A percentile compares a stretch with the other conserved stretches of the same genome.
Evolutionary conservation across 2,329 filamentous ascomycete species (phyloP).

Genomic region (Calycina herbarum): DNA sequence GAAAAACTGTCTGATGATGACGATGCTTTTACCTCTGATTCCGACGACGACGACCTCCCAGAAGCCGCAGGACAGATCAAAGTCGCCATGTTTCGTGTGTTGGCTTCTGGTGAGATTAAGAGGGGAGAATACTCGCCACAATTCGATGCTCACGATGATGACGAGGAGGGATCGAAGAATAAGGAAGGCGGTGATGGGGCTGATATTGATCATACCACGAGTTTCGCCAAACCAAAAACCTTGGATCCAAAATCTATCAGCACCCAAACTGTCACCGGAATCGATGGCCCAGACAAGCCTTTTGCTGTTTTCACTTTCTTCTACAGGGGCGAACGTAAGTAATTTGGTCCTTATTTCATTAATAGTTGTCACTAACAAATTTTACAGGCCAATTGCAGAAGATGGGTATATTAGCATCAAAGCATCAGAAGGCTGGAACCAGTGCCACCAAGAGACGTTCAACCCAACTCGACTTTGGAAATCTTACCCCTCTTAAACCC

Average conservation of each 20-base stretch:
- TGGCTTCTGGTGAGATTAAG: slow-evolving; percentile 96
- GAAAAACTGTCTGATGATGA: slow-evolving; percentile 64
- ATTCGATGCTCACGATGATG: slow-evolving; percentile 94
- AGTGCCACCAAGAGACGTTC: slow-evolving; percentile 75
- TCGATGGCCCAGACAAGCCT: slow-evolving; percentile 92
- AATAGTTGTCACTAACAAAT: slow-evolving; percentile 20
- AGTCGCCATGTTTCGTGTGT: slow-evolving; percentile 90
- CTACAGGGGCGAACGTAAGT: slow-evolving; percentile 91
- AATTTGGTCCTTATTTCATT: not conserved
- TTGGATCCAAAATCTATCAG: slow-evolving; percentile 96
- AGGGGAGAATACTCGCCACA: slow-evolving; percentile 97
- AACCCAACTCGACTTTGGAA: slow-evolving; percentile 80
- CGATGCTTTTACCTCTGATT: slow-evolving; percentile 75
- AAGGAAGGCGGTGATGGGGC: slow-evolving; percentile 63
- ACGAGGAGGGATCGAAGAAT: slow-evolving; percentile 59
- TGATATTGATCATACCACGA: slow-evolving; percentile 94
- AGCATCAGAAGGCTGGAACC: slow-evolving; percentile 58
- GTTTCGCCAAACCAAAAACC: slow-evolving; percentile 94
- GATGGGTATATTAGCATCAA: slow-evolving; percentile 83
- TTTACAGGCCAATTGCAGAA: slow-evolving; percentile 84
- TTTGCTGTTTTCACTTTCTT: slow-evolving; percentile 98
- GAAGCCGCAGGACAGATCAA: slow-evolving; percentile 98
- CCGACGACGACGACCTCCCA: slow-evolving; percentile 78
- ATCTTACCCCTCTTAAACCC: slow-evolving; percentile 78
- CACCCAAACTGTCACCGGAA: slow-evolving; percentile 97